phyloP scores from a whole-genome alignment of 2,329 filamentous ascomycete species.

The Paracamarosporium sp. region DNA sequence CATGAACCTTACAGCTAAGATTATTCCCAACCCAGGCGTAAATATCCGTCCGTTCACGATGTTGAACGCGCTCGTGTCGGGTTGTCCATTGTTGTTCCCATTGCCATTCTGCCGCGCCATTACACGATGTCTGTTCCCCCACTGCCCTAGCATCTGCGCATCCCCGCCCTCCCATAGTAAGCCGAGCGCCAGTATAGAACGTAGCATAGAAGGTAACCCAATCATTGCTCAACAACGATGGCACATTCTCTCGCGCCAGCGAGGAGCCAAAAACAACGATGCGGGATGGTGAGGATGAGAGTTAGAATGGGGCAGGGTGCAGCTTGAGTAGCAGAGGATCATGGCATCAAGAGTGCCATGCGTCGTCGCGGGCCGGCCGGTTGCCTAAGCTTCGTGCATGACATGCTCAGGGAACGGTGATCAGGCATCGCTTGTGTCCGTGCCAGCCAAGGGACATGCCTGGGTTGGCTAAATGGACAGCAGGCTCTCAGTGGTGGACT shows the following conservation, averaged over 20 bases:
- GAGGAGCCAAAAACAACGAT: constrained; percentile 13
- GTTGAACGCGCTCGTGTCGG: constrained; percentile 55
- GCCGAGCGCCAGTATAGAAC: constrained; percentile 20
- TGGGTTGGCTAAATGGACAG: neutral
- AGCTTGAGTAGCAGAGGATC: constrained; percentile 12
- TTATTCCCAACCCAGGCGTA: constrained; percentile 71
- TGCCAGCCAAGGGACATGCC: neutral
- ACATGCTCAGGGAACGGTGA: constrained; percentile 6
- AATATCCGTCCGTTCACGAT: constrained; percentile 71
- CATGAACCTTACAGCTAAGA: constrained; percentile 60
- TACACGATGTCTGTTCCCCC: constrained; percentile 10
- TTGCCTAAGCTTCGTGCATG: constrained; percentile 13
- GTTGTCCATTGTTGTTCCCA: constrained; percentile 19
- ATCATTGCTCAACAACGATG: constrained; percentile 40
- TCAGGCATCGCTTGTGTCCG: constrained; percentile 10
- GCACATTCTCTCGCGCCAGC: constrained; percentile 29
- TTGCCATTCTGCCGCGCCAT: constrained; percentile 21
- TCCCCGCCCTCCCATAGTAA: constrained; percentile 23
- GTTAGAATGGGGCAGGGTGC: neutral
- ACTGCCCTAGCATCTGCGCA: constrained; percentile 39
- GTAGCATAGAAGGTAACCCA: constrained; percentile 20
- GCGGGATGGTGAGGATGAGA: constrained; percentile 5
- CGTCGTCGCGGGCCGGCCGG: constrained; percentile 9
- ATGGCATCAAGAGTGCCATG: constrained; percentile 16
- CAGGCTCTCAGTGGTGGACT: neutral